Conservation (phyloP, 1,284 basidiomycete genomes). For the Pseudozyma thailandica region DNA sequence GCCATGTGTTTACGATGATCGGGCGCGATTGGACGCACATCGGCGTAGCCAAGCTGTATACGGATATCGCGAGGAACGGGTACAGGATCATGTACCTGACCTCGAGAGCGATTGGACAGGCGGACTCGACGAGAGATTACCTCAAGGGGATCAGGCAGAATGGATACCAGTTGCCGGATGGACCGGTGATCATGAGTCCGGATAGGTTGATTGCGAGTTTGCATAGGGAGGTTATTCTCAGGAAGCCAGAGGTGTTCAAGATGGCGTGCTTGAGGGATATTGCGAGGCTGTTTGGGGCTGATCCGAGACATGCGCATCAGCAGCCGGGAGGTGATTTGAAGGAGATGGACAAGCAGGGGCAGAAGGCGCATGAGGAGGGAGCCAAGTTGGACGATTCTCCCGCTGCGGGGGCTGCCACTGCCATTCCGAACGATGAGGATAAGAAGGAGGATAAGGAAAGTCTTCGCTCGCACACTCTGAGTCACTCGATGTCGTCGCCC, state of each 20-base stretch:
- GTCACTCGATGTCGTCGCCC: not conserved
- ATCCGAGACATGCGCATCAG: constrained; percentile 24
- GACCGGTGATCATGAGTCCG: constrained; percentile 98
- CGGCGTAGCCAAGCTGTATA: constrained; percentile 97
- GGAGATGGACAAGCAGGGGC: constrained; percentile 13
- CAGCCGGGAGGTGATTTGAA: constrained; percentile 27
- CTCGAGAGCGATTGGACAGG: constrained; percentile 96
- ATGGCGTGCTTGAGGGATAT: constrained; percentile 99
- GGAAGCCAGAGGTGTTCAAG: constrained; percentile 99
- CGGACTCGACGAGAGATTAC: constrained; percentile 95
- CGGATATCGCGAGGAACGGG: constrained; percentile 91
- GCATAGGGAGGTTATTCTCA: constrained; percentile 76
- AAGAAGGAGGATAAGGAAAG: not conserved
- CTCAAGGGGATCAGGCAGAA: constrained; percentile 94
- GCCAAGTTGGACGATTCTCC: constrained; percentile 15
- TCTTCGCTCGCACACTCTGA: no score
- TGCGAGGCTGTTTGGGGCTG: constrained; percentile 84
- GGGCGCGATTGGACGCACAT: constrained; percentile 99
- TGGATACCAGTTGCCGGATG: constrained; percentile 93
- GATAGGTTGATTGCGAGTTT: constrained; percentile 93
- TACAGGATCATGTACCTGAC: constrained; percentile 99
- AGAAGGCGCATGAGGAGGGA: constrained; percentile 12
- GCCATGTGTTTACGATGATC: constrained; percentile 97
- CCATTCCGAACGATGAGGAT: not conserved
- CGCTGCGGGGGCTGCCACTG: constrained; percentile 31